Percentiles rank a stretch among this genome's conserved stretches.
phyloP scores from a whole-genome alignment of 805 yeast genomes.

The Candida loeiensis region DNA sequence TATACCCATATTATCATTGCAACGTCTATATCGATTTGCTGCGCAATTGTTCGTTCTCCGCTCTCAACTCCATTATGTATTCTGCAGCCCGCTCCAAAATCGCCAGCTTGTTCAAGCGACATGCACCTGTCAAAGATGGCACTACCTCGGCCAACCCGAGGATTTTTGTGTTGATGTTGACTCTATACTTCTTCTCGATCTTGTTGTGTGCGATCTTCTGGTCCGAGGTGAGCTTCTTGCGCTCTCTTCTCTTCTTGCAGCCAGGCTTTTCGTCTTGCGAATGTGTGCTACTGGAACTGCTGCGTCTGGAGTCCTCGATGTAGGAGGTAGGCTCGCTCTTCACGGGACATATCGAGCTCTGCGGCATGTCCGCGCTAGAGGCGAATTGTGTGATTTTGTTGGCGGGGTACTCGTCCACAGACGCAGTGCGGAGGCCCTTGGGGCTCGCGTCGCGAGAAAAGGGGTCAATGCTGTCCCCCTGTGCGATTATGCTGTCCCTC shows the following conservation, averaged over 20 bases:
- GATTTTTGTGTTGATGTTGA: slow-evolving; percentile 68
- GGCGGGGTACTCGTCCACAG: neutral
- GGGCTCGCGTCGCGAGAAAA: no score
- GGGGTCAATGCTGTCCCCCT: no score
- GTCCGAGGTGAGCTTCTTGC: slow-evolving; percentile 52
- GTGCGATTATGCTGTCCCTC: no score
- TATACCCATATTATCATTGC: neutral
- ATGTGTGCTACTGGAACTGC: neutral
- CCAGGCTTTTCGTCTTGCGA: slow-evolving; percentile 1
- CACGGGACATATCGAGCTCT: neutral
- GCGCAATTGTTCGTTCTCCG: slow-evolving; percentile 33
- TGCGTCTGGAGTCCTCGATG: neutral
- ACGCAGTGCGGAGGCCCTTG: neutral
- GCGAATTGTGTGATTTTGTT: neutral
- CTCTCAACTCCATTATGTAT: slow-evolving; percentile 52
- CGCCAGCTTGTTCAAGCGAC: slow-evolving; percentile 56
- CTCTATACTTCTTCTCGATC: slow-evolving; percentile 68
- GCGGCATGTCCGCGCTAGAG: neutral
- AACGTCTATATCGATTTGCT: slow-evolving; percentile 10
- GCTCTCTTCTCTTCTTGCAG: slow-evolving; percentile 41
- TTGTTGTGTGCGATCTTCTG: slow-evolving; percentile 73
- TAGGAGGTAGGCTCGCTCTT: neutral
- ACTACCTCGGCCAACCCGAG: slow-evolving; percentile 63
- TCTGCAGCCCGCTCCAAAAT: slow-evolving; percentile 67
- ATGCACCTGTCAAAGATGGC: slow-evolving; percentile 42